Percentiles rank a stretch among this genome's conserved stretches.
These are phyloP conservation scores for Psilocybe sp. DNA, from an alignment of 768 basidiomycete species.

Conservation along the genomic window DNA sequence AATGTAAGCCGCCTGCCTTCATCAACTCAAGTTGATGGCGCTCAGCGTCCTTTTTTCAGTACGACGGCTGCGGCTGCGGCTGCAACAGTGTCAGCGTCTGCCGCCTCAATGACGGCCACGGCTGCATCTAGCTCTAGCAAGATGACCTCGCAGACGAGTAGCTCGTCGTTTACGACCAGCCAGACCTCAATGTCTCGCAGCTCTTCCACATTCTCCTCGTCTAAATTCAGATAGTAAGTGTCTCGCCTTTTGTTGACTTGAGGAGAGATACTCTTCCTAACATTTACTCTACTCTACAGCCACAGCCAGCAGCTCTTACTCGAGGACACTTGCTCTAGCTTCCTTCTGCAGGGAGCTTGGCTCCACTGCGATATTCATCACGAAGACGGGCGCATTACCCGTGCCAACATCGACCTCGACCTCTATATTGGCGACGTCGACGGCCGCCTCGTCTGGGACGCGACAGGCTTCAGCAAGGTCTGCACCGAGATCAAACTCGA, in stretches of 20 bases:
- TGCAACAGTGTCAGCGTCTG: background rate
- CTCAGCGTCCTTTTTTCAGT: background rate
- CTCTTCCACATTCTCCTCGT: conserved; percentile 13
- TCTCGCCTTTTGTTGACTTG: background rate
- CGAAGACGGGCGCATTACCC: conserved; percentile 11
- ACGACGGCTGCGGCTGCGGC: background rate
- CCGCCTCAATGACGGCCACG: background rate
- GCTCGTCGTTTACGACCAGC: conserved; percentile 8
- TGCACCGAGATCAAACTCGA: conserved; percentile 15
- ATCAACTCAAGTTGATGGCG: background rate
- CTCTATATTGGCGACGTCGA: conserved; percentile 13
- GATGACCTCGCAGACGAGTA: conserved; percentile 8
- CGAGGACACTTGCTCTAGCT: conserved; percentile 13
- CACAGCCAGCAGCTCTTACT: conserved; percentile 13
- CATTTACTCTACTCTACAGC: background rate
- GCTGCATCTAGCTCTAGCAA: conserved; percentile 3
- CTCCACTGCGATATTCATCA: conserved; percentile 14
- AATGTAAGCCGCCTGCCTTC: conserved; percentile 1
- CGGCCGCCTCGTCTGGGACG: conserved; percentile 15
- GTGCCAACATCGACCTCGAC: conserved; percentile 14
- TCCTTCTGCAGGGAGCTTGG: conserved; percentile 10
- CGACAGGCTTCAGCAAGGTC: conserved; percentile 10
- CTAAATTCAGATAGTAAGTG: conserved; percentile 13
- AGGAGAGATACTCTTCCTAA: background rate
- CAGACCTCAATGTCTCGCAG: conserved; percentile 2